Conservation (phyloP, 2,329 filamentous ascomycete species). For the Fusarium marasasianum region DNA sequence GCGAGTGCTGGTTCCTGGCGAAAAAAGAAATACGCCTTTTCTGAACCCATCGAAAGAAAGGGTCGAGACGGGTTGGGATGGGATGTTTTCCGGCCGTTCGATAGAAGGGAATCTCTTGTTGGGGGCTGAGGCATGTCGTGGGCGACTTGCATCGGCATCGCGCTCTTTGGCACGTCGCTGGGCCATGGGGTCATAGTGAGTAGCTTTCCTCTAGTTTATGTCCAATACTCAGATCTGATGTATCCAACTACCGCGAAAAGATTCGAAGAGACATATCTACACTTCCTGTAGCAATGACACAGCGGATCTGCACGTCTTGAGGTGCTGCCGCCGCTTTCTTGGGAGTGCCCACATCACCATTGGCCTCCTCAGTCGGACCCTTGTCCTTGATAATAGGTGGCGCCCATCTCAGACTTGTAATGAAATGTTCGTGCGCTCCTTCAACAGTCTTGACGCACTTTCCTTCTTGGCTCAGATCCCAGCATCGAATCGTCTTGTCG, state of each 20-base stretch:
- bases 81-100: slow-evolving; percentile 5
- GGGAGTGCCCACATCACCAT: slow-evolving; percentile 35
- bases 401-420: slow-evolving; percentile 89
- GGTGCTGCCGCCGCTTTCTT: slow-evolving; percentile 33
- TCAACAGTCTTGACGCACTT: slow-evolving; percentile 85
- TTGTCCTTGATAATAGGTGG: slow-evolving; percentile 55
- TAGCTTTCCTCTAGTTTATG: slow-evolving; percentile 11
- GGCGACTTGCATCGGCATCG: neutral
- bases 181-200: neutral
- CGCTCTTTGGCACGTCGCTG: neutral
- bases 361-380: slow-evolving; percentile 19
- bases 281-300: slow-evolving; percentile 87
- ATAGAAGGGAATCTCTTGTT: slow-evolving; percentile 19
- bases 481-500: slow-evolving; percentile 92
- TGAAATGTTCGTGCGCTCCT: slow-evolving; percentile 84
- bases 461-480: slow-evolving; percentile 91
- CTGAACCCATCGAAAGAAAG: neutral
- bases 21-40: neutral
- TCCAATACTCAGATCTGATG: slow-evolving; percentile 19
- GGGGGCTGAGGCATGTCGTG: neutral
- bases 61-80: neutral
- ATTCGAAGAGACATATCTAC: slow-evolving; percentile 71
- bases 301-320: slow-evolving; percentile 73
- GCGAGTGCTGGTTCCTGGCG: slow-evolving; percentile 5
- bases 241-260: slow-evolving; percentile 64